Conservation (phyloP, 2,329 filamentous ascomycete genomes). For the Pseudofabraea citricarpa region DNA sequence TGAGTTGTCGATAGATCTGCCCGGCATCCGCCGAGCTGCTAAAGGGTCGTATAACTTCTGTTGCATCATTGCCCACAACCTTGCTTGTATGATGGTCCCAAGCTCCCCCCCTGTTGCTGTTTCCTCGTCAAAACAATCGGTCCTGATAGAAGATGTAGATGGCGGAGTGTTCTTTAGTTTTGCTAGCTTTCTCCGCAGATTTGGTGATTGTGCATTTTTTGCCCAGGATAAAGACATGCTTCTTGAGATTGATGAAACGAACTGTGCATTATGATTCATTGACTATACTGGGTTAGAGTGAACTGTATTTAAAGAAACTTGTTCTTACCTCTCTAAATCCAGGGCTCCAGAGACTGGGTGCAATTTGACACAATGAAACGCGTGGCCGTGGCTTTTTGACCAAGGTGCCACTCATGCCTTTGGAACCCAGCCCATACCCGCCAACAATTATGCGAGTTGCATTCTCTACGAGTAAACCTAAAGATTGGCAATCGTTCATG, state of each 20-base stretch:
- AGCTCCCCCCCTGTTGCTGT: not conserved
- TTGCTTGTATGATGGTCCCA: conserved; percentile 2
- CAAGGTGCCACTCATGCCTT: conserved; percentile 5
- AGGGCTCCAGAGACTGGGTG: conserved; percentile 21
- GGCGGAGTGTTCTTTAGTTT: conserved; percentile 4
- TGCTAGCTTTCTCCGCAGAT: conserved; percentile 13
- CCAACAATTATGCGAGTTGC: conserved; percentile 12
- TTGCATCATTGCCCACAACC: conserved; percentile 8
- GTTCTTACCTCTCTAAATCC: conserved; percentile 20
- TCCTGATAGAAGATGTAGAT: not conserved
- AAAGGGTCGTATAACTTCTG: conserved; percentile 3
- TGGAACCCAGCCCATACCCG: conserved; percentile 2
- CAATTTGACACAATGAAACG: conserved; percentile 12
- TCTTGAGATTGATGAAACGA: conserved; percentile 12
- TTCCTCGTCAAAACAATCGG: not conserved
- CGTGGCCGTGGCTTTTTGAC: conserved; percentile 7
- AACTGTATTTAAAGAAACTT: not conserved
- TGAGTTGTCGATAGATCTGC: too few relatives aligned
- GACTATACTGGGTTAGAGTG: conserved; percentile 6
- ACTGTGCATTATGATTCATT: conserved; percentile 15
- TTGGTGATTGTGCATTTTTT: conserved; percentile 16
- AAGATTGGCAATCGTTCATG: not conserved
- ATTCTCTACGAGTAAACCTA: conserved; percentile 6
- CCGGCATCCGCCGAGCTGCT: conserved; percentile 6
- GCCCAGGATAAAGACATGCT: conserved; percentile 11